phyloP scores from a whole-genome alignment of 805 yeast species.

The Saccharomycopsis capsularis region DNA sequence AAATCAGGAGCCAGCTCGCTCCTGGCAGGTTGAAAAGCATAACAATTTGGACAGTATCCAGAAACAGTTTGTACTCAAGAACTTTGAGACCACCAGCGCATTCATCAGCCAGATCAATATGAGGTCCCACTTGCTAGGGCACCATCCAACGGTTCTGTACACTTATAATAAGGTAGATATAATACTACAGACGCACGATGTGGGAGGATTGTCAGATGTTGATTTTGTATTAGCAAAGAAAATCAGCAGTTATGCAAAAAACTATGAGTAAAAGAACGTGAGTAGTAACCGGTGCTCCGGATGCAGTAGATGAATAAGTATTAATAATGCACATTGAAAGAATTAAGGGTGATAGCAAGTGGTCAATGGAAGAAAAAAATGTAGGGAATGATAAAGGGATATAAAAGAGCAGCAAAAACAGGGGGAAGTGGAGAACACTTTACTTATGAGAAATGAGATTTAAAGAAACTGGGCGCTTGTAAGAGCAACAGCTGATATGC shows the following conservation, averaged over 20 bases:
- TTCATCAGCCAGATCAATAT: constrained; percentile 53
- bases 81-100: constrained; percentile 60
- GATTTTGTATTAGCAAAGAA: constrained; percentile 54
- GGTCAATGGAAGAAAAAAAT: too few relatives aligned
- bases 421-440: neutral
- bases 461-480: too few relatives aligned
- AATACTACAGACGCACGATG: constrained; percentile 60
- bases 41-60: constrained; percentile 24
- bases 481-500: too few relatives aligned
- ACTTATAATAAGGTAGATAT: constrained; percentile 53
- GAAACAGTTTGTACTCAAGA: constrained; percentile 37
- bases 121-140: constrained; percentile 51
- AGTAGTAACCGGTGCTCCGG: too few relatives aligned
- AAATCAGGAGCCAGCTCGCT: neutral
- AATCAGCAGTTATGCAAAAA: constrained; percentile 32
- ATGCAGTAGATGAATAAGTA: too few relatives aligned
- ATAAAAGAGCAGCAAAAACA: neutral
- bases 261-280: constrained; percentile 9
- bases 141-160: constrained; percentile 65
- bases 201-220: constrained; percentile 41
- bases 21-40: constrained; percentile 1
- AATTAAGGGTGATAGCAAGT: too few relatives aligned
- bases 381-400: neutral
- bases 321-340: too few relatives aligned
- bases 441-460: too few relatives aligned